Evolutionary conservation across 352 stramenopile species (phyloP).

Genomic region (Phytophthora palmivora): DNA sequence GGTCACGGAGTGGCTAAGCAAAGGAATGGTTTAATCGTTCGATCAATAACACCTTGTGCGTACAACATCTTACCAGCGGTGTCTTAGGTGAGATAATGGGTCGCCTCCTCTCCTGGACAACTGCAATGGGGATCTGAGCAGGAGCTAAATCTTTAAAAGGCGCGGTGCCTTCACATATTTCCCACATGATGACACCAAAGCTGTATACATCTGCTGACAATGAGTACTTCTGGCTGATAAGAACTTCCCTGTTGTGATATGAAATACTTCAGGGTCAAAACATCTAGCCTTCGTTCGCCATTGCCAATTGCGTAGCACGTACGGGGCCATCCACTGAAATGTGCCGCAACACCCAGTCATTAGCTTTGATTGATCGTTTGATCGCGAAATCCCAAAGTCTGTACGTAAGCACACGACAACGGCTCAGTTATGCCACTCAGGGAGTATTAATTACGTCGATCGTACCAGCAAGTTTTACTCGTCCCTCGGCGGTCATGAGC

Average conservation of each 20-base stretch:
- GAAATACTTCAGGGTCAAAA: not conserved
- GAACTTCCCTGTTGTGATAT: slow-evolving; percentile 58
- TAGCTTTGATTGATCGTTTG: slow-evolving; percentile 52
- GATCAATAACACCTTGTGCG: not conserved
- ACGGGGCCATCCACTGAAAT: slow-evolving; percentile 88
- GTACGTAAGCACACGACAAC: not conserved
- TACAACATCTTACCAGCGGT: slow-evolving; percentile 42
- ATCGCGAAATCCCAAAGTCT: slow-evolving; percentile 84
- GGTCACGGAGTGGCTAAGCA: slow-evolving; percentile 57
- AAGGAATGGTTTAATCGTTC: not conserved
- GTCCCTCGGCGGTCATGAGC: slow-evolving; percentile 72
- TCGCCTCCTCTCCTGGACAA: slow-evolving; percentile 71
- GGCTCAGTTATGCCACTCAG: not conserved
- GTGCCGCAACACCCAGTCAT: slow-evolving; percentile 85
- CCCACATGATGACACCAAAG: slow-evolving; percentile 83
- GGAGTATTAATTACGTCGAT: not conserved
- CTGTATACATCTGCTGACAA: slow-evolving; percentile 83
- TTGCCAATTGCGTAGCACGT: slow-evolving; percentile 24
- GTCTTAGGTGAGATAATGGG: slow-evolving; percentile 67
- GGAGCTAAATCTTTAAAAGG: slow-evolving; percentile 70
- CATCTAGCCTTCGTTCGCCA: not conserved
- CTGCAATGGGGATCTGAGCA: slow-evolving; percentile 62
- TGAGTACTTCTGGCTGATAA: slow-evolving; percentile 70
- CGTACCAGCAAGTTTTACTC: slow-evolving; percentile 74
- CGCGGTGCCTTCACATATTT: slow-evolving; percentile 72